Evolutionary conservation across 1,284 basidiomycete genomes (phyloP), one percentile per base, ranked within the genome.

Genomic region (Rhodotorula sp.): DNA sequence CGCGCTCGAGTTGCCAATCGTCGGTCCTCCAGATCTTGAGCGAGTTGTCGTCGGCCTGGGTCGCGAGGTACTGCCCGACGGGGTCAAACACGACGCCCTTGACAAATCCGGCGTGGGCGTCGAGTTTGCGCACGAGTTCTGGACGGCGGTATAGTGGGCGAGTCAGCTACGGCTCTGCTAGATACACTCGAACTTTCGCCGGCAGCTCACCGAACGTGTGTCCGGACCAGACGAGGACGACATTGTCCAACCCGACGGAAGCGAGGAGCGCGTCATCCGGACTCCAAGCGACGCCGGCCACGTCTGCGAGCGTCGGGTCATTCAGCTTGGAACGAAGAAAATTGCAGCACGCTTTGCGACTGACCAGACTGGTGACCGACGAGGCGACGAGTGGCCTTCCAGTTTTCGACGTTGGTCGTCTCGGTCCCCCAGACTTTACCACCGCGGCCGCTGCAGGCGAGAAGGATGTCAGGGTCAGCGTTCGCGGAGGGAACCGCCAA

Each of bases 41-140:
- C 3, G 91, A 90, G 80, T 92, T 89, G 82, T 99, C 96, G 80
- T 98, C 95, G 20, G 93, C 95, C 81, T 95, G 88, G n/a, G 94
- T 96, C 12, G 94, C 94, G 64, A 99, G 86, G 79, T 89, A 98
- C 81, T 97, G 91, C 59, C 95, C 95, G 7, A 95, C 91, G 2
- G 96, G 95, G 81, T 99, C 96, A 88, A 95, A 99, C 77, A 92
- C 94, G 61, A 99, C 92, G 65, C 96, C 96, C 81, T 99, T 99
- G 76, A 99, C 94, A 80, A 98, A 98, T 8, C 95, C 95, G 78
- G 92, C 88, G 79, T 99, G 96, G 65, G 88, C 87, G 69, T 92
- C 90, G 46, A 99, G 86, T 78, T 89, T 91, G 59, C 86, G 84
- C 60, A 98, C 80, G 15, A 89, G 87, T 76, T 95, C 93, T 91